These are phyloP conservation scores for Starmerella ratchasimensis DNA, from an alignment of 805 yeast species.

Conservation along the genomic window DNA sequence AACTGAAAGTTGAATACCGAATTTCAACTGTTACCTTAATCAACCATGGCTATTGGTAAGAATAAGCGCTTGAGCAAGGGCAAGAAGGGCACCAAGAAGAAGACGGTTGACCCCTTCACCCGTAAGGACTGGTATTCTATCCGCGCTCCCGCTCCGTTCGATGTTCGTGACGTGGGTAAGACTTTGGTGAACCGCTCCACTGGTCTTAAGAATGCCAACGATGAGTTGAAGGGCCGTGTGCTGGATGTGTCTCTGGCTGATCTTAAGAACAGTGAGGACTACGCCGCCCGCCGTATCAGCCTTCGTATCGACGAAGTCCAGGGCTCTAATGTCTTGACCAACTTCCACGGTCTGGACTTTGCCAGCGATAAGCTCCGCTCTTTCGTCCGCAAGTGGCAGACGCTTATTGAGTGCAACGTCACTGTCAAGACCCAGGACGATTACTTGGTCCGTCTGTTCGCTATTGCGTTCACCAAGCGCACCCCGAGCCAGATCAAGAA, in stretches of 20 bases:
- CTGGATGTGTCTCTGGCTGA: slow-evolving; percentile 93
- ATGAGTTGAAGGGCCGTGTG: slow-evolving; percentile 95
- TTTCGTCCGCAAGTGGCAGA: slow-evolving; percentile 97
- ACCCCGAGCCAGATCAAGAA: slow-evolving; percentile 93
- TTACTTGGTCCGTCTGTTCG: slow-evolving; percentile 90
- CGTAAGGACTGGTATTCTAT: slow-evolving; percentile 98
- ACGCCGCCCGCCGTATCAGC: slow-evolving; percentile 92
- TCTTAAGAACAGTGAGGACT: slow-evolving; percentile 97
- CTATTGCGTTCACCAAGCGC: slow-evolving; percentile 97
- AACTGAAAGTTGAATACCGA: slow-evolving; percentile 1
- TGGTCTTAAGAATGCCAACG: slow-evolving; percentile 94
- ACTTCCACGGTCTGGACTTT: slow-evolving; percentile 99
- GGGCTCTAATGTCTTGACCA: slow-evolving; percentile 96
- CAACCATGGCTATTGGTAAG: slow-evolving; percentile 67
- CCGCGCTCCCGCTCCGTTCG: slow-evolving; percentile 97
- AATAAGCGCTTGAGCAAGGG: slow-evolving; percentile 74
- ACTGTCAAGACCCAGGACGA: slow-evolving; percentile 97
- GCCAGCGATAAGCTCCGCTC: slow-evolving; percentile 96
- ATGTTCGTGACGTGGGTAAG: slow-evolving; percentile 97
- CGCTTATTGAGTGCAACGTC: slow-evolving; percentile 93
- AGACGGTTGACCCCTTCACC: slow-evolving; percentile 98
- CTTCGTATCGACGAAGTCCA: slow-evolving; percentile 98
- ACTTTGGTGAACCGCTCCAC: slow-evolving; percentile 96
- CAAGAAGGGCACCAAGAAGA: slow-evolving; percentile 98
- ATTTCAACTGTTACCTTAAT: slow-evolving; percentile 3